Evolutionary conservation across 2,329 filamentous ascomycete genomes (phyloP), one percentile per base, ranked within the genome.

Genomic region (Venturia oleaginea): DNA sequence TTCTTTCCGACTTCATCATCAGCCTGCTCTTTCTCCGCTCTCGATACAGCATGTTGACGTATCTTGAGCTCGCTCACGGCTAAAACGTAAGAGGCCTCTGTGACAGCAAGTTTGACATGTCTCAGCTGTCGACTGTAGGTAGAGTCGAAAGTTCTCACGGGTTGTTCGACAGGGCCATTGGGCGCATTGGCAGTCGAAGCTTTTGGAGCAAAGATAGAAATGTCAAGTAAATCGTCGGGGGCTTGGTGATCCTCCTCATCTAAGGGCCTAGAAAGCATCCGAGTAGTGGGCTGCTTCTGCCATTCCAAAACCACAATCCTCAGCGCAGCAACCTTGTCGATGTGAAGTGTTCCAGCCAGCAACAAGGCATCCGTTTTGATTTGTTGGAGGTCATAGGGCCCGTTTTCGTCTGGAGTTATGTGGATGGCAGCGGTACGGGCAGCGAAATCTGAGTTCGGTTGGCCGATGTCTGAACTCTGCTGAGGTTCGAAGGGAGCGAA

Each of bases 391-490:
- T 92, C 85, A 72, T 88, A 90, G 65, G 84, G 84, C 48, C 84
- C 83, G 70, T 84, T 85, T 15, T 84, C 46, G 30, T 79, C 5
- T 84, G 84, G 89, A 86, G 90, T 85, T 60, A 92, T 85, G 73
- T 96, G 89, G 67, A 97, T 95, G 5, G 92, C 89, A 27, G 92
- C 89, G 0, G 90, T 96, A 75, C 88, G 92, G 24, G 89, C 89
- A 66, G 95, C 89, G 72, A 95, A 95, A 22, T 84, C 83, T 68
- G 84, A 81, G 62, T 51, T 27, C n/a, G 46, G 46, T 13, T 27
- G 46, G 22, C 1, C 46, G 84, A 73, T 68, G 83, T 85, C 1
- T 87, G 80, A 67, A 81, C 71, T 65, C 83, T 78, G 74, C 93
- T 96, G 54, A 87, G 85, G 67, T 81, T 82, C 78, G 74, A 93